Conservation (phyloP, 1,284 basidiomycete species). For the Puccinia novopanici region DNA sequence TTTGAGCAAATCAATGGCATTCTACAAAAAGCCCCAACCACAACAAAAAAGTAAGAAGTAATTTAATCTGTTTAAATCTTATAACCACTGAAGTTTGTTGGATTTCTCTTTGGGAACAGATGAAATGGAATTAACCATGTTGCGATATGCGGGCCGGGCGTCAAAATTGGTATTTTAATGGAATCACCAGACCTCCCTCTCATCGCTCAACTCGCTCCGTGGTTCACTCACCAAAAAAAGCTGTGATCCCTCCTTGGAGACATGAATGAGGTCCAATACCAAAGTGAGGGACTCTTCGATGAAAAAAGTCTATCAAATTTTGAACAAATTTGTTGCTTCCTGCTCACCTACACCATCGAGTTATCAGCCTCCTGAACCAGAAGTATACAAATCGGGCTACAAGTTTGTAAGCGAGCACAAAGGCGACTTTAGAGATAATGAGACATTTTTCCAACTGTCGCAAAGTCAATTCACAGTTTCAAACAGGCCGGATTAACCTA, state of each 20-base stretch:
- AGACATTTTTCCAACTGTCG: conserved; percentile 26
- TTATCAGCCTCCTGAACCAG: neutral
- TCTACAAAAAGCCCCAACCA: conserved; percentile 34
- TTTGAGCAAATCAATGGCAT: too few species aligned
- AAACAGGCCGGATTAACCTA: conserved; percentile 16
- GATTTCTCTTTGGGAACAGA: neutral
- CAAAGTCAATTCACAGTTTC: neutral
- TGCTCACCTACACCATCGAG: neutral
- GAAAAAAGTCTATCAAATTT: neutral
- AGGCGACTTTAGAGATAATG: neutral
- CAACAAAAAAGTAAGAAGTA: neutral
- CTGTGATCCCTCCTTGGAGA: conserved; percentile 38
- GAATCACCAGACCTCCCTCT: conserved; percentile 15
- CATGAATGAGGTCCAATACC: conserved; percentile 9
- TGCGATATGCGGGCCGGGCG: conserved; percentile 17
- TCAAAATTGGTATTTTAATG: conserved; percentile 27
- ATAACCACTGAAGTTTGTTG: too few species aligned
- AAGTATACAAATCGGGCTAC: neutral
- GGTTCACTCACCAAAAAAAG: conserved; percentile 29
- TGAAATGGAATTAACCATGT: conserved; percentile 28
- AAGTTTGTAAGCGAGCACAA: neutral
- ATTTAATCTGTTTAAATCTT: neutral
- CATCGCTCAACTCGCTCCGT: conserved; percentile 8
- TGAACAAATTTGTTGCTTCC: conserved; percentile 19
- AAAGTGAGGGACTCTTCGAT: neutral